Percentiles rank a stretch among this genome's conserved stretches.
These are phyloP conservation scores for Spergularia bocconei DNA, from an alignment of 148 eudicot genomes.

Conservation along the genomic window DNA sequence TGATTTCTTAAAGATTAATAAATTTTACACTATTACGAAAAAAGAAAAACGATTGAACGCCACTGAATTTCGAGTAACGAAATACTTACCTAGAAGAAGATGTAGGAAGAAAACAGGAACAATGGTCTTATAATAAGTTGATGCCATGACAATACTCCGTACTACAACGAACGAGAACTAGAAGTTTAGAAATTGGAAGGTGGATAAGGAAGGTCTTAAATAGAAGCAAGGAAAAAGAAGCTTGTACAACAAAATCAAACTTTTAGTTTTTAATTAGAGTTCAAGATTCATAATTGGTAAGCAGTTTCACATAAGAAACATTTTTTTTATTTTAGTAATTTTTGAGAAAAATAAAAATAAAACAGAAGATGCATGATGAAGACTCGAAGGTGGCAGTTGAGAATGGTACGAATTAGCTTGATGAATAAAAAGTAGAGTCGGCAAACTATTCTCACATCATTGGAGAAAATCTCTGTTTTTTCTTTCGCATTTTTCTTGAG, in stretches of 20 bases:
- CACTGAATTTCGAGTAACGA: too few species aligned
- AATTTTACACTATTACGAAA: background rate
- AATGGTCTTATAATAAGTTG: background rate
- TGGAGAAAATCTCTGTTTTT: background rate
- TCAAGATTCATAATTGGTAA: background rate
- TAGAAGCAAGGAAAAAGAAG: background rate
- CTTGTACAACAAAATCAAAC: constrained; percentile 10
- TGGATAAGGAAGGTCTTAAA: background rate
- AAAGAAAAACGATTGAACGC: background rate
- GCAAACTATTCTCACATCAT: constrained; percentile 13
- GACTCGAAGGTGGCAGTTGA: constrained; percentile 8
- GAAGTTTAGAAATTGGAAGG: background rate
- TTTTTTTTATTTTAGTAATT: background rate
- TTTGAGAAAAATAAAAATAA: background rate
- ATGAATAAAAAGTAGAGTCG: background rate
- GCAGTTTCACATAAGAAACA: background rate
- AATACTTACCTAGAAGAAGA: constrained; percentile 18
- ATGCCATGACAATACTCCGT: background rate
- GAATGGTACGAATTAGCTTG: constrained; percentile 1
- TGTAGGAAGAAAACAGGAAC: constrained; percentile 12
- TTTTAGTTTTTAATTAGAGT: background rate
- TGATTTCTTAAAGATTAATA: too few species aligned
- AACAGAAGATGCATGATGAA: constrained; percentile 8
- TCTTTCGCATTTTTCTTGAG: background rate
- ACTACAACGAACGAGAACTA: background rate